Evolutionary conservation across 2,329 filamentous ascomycete genomes (phyloP).

Genomic region (Aspergillus proliferans): DNA sequence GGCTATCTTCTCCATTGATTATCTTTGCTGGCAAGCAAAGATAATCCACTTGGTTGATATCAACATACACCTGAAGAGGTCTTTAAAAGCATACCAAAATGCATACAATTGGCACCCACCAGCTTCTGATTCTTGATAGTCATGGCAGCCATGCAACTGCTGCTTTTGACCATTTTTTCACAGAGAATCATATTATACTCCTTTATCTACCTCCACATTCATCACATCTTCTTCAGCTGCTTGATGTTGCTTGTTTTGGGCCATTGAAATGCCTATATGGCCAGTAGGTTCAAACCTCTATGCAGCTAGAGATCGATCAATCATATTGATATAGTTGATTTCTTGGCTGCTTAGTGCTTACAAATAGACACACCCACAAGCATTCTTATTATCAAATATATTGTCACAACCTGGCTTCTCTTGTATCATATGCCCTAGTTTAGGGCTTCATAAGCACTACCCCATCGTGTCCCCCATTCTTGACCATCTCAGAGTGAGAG

Average conservation of each 20-base stretch:
- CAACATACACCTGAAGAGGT: background rate
- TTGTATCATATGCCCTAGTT: too few species aligned
- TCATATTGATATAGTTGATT: too few species aligned
- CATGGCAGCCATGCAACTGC: background rate
- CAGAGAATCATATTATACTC: conserved; percentile 2
- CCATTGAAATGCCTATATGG: conserved; percentile 4
- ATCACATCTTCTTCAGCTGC: conserved; percentile 5
- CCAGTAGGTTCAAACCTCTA: background rate
- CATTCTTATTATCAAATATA: too few species aligned
- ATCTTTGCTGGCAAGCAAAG: conserved; percentile 8
- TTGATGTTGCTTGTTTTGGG: conserved; percentile 5
- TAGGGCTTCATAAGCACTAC: too few species aligned
- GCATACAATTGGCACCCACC: background rate
- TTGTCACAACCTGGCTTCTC: too few species aligned
- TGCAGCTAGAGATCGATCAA: background rate
- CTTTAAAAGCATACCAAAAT: background rate
- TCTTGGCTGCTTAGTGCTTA: too few species aligned
- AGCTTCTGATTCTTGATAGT: background rate
- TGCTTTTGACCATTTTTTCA: background rate
- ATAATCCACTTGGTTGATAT: conserved; percentile 6
- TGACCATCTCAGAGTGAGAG: too few species aligned
- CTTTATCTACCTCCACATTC: conserved; percentile 3
- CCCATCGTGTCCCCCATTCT: too few species aligned
- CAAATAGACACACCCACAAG: too few species aligned
- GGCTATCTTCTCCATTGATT: conserved; percentile 3